These are phyloP conservation scores for Schizochytrium sp. DNA, from an alignment of 108 stramenopile genomes.

Conservation along the genomic window DNA sequence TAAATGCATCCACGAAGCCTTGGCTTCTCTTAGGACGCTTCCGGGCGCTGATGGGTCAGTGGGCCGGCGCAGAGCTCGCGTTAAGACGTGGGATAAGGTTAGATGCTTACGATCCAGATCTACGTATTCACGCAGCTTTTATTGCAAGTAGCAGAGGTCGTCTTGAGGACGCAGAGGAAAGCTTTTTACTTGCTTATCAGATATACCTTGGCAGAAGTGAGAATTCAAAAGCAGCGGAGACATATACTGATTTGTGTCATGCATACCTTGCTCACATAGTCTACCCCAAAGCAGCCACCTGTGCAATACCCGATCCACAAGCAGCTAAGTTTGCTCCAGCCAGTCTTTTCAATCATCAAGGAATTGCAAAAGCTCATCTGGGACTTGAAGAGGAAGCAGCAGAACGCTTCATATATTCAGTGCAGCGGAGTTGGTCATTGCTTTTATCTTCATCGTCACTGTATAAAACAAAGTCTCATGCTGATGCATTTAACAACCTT, in stretches of 20 bases:
- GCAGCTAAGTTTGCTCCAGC: not conserved
- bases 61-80: not conserved
- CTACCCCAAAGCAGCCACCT: not conserved
- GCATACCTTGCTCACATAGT: not conserved
- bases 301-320: not conserved
- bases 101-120: not conserved
- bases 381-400: not conserved
- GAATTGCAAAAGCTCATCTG: not conserved
- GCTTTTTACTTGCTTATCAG: not conserved
- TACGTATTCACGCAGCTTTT: not conserved
- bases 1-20: not conserved
- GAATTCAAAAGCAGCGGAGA: not conserved
- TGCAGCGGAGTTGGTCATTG: not conserved
- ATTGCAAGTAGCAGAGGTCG: not conserved
- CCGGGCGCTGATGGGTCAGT: not conserved
- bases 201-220: not conserved
- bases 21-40: not conserved
- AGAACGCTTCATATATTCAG: not conserved
- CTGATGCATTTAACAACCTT: slow-evolving; percentile 39
- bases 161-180: not conserved
- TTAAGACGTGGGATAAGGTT: not conserved
- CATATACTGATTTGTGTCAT: not conserved
- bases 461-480: not conserved
- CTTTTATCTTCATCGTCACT: not conserved
- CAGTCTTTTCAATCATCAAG: not conserved